A percentile compares a stretch with the other conserved stretches of the same genome.
These are phyloP conservation scores for Penicillium capsulatum DNA, from an alignment of 2,329 filamentous ascomycete species.

Conservation along the genomic window DNA sequence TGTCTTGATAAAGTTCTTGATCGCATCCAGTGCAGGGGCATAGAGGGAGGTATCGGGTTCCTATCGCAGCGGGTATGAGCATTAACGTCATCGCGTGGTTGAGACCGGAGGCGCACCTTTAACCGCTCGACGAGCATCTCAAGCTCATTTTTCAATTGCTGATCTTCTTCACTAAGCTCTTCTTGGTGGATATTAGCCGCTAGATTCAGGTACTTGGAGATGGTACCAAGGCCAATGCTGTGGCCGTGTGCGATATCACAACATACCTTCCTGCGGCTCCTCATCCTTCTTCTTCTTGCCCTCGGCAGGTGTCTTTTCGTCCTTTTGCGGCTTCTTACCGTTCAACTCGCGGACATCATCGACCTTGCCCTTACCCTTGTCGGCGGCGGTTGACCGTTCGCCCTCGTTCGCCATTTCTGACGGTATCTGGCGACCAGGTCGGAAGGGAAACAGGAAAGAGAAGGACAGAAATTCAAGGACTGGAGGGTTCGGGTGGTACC, in stretches of 20 bases:
- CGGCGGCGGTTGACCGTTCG: constrained; percentile 74
- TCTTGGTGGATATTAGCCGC: constrained; percentile 53
- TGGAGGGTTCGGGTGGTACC: constrained; percentile 5
- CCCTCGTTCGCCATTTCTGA: constrained; percentile 84
- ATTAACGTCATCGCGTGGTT: constrained; percentile 26
- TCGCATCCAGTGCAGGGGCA: constrained; percentile 86
- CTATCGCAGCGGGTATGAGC: constrained; percentile 44
- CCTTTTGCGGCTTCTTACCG: constrained; percentile 55
- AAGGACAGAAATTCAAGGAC: constrained; percentile 5
- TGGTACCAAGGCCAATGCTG: constrained; percentile 10
- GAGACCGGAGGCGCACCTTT: constrained; percentile 55
- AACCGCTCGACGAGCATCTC: constrained; percentile 97
- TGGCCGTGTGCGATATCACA: constrained; percentile 7
- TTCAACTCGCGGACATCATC: constrained; percentile 61
- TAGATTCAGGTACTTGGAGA: constrained; percentile 27
- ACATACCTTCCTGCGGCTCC: constrained; percentile 57
- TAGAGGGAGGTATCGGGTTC: constrained; percentile 84
- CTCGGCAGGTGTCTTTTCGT: constrained; percentile 66
- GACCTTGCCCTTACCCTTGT: constrained; percentile 97
- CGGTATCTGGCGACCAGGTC: constrained; percentile 31
- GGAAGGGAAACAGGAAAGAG: constrained; percentile 10
- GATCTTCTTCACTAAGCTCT: constrained; percentile 95
- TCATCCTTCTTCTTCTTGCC: constrained; percentile 75
- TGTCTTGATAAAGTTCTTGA: constrained; percentile 98
- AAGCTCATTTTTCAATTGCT: constrained; percentile 95